A percentile compares a stretch with the other conserved stretches of the same genome.
Evolutionary conservation across 2,329 filamentous ascomycete genomes (phyloP).

Genomic region (Exophiala calicioides): DNA sequence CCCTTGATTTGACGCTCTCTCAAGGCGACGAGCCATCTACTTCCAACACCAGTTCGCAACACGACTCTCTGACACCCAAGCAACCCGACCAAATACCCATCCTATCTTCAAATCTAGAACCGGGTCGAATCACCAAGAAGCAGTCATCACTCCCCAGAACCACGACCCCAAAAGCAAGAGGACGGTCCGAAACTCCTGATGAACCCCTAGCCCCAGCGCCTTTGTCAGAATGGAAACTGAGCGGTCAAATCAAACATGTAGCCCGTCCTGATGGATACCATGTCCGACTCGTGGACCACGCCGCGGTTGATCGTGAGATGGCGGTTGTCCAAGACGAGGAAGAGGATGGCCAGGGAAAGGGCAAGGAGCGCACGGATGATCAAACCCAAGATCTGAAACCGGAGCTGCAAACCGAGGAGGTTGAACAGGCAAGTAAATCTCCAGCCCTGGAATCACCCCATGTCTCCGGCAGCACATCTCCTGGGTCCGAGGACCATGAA

Average conservation of each 20-base stretch:
- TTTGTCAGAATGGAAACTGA: slow-evolving; percentile 1
- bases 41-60: background rate
- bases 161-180: background rate
- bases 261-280: slow-evolving; percentile 4
- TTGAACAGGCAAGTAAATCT: too few species aligned
- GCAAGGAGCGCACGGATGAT: background rate
- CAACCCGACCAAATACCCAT: too few species aligned
- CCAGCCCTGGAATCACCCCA: background rate
- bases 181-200: background rate
- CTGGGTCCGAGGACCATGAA: slow-evolving; percentile 13
- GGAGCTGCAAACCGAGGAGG: too few species aligned
- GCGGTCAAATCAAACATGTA: slow-evolving; percentile 15
- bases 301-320: too few species aligned
- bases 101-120: too few species aligned
- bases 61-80: background rate
- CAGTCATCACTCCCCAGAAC: background rate
- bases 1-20: too few species aligned
- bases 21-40: background rate
- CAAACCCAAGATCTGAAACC: background rate
- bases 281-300: background rate
- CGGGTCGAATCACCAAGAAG: background rate
- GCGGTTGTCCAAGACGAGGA: too few species aligned
- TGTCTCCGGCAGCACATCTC: too few species aligned
- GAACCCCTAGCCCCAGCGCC: slow-evolving; percentile 2
- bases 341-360: background rate